Conservation (phyloP, 768 basidiomycete species). For the Phanerochaete carnosa region DNA sequence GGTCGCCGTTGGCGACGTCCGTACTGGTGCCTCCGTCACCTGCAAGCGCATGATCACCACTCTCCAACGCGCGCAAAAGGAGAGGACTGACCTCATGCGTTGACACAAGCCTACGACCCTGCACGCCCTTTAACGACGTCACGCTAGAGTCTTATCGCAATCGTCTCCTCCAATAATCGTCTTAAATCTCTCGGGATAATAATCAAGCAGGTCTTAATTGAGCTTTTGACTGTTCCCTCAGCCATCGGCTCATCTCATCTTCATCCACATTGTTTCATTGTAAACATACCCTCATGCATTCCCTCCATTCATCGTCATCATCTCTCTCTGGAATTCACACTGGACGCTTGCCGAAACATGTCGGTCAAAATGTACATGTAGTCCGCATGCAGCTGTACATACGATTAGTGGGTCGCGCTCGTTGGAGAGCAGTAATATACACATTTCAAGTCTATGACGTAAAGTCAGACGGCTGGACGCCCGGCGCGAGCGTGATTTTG, state of each 20-base stretch:
- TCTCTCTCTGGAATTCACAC: neutral
- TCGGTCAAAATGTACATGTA: neutral
- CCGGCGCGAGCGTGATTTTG: neutral
- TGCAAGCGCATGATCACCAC: neutral
- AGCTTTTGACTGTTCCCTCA: neutral
- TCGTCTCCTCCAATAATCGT: neutral
- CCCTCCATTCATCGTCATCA: neutral
- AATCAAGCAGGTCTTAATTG: neutral
- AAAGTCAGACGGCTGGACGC: neutral
- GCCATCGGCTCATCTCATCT: neutral
- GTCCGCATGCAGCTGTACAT: neutral
- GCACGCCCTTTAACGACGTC: neutral
- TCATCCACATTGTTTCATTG: neutral
- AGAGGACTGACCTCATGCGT: neutral
- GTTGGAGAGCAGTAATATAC: neutral
- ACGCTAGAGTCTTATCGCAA: neutral
- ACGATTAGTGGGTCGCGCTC: neutral
- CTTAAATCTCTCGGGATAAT: neutral
- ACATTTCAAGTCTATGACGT: neutral
- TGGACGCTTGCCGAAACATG: neutral
- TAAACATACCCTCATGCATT: neutral
- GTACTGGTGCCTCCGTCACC: neutral
- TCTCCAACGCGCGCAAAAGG: neutral
- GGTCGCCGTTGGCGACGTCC: neutral
- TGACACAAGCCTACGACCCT: neutral